A percentile compares a stretch with the other conserved stretches of the same genome.
These are phyloP conservation scores for Trypanosoma scelopori DNA, from an alignment of 208 protist genomes.

Conservation along the genomic window DNA sequence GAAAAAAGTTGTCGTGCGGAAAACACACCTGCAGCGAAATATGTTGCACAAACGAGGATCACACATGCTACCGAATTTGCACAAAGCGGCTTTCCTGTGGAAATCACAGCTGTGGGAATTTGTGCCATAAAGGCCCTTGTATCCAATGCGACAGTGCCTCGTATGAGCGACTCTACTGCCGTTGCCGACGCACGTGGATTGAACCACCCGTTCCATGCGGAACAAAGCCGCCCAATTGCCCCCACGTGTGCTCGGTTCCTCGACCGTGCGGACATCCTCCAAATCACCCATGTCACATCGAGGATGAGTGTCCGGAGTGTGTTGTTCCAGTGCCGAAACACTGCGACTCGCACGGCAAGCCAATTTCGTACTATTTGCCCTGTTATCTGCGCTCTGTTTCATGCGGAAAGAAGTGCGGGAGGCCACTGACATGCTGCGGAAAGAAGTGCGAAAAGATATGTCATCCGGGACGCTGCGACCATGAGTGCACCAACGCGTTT, in stretches of 20 bases:
- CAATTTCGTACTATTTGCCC: slow-evolving; percentile 68
- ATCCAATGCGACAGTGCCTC: slow-evolving; percentile 58
- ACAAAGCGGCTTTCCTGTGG: slow-evolving; percentile 83
- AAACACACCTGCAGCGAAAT: slow-evolving; percentile 81
- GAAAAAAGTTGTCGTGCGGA: slow-evolving; percentile 69
- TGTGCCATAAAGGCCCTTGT: slow-evolving; percentile 87
- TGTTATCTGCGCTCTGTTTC: slow-evolving; percentile 63
- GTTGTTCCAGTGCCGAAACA: slow-evolving; percentile 75
- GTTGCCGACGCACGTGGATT: slow-evolving; percentile 78
- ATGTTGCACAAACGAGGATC: slow-evolving; percentile 82
- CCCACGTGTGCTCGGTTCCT: slow-evolving; percentile 67
- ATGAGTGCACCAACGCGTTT: slow-evolving; percentile 48
- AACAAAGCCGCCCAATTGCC: slow-evolving; percentile 79
- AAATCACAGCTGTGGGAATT: slow-evolving; percentile 69
- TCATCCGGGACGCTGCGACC: slow-evolving; percentile 72
- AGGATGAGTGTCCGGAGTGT: slow-evolving; percentile 71
- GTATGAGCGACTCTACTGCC: slow-evolving; percentile 87
- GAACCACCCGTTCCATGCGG: slow-evolving; percentile 91
- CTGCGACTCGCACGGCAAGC: slow-evolving; percentile 75
- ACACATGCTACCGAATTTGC: slow-evolving; percentile 84
- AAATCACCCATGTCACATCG: slow-evolving; percentile 80
- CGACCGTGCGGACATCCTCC: slow-evolving; percentile 86
- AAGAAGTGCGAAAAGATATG: slow-evolving; percentile 65
- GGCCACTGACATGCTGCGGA: slow-evolving; percentile 72
- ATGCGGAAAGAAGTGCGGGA: slow-evolving; percentile 78